phyloP scores from a whole-genome alignment of 140 eudicot genomes.

The Cichorium intybus region DNA sequence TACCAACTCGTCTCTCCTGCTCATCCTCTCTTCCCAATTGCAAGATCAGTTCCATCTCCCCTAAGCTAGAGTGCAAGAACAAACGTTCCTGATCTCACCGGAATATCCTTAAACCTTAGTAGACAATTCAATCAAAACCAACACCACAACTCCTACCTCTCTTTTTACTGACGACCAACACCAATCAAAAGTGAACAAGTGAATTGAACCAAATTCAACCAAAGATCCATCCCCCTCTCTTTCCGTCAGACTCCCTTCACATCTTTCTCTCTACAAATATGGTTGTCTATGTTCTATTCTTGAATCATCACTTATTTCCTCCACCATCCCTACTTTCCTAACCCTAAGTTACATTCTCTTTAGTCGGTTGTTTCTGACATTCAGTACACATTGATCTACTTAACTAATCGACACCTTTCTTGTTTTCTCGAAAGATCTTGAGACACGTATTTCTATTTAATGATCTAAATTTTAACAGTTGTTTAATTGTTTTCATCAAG shows the following conservation, averaged over 20 bases:
- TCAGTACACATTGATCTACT: neutral
- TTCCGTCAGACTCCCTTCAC: constrained; percentile 9
- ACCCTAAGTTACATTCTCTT: constrained; percentile 19
- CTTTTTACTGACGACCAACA: no score
- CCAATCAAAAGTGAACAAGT: no score
- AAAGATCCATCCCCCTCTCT: constrained; percentile 1
- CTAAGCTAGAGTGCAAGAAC: no score
- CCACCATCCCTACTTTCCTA: constrained; percentile 32
- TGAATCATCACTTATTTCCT: constrained; percentile 22
- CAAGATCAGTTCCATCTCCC: no score
- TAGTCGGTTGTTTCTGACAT: neutral
- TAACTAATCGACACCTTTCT: neutral
- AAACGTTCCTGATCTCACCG: no score
- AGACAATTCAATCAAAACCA: no score
- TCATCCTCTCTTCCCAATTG: no score
- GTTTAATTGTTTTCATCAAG: constrained; percentile 33
- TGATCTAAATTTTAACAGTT: no score
- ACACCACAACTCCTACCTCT: no score
- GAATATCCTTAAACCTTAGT: no score
- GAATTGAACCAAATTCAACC: constrained; percentile 23
- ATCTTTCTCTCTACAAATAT: constrained; percentile 19
- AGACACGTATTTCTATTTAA: no score
- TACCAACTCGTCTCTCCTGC: no score
- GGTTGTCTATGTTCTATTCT: constrained; percentile 10
- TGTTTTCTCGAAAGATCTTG: constrained; percentile 8